Base-by-base conservation (phyloP, 2,329 filamentous ascomycete genomes). In the Colletotrichum destructivum region DNA sequence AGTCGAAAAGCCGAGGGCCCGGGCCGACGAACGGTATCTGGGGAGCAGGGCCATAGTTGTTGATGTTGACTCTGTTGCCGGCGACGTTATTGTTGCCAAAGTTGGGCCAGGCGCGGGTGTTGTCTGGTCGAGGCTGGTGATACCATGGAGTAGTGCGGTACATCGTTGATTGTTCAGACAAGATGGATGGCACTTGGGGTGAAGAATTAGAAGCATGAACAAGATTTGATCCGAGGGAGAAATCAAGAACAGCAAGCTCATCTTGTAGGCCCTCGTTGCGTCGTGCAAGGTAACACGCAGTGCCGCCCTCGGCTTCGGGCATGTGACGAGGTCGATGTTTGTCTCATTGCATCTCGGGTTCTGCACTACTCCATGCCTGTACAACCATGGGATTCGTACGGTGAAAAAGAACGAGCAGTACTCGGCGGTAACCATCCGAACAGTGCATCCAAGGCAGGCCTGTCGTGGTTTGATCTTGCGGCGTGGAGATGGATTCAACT, bases 31-130 rank as follows among this genome's bases (percentile, higher is more conserved):
- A 26, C 4, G 49, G 16, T 16, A 40, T 18, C 4, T 2, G 47
- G 18, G 12, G 31, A 21, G 66, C 13, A 8, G 31, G 31, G 51
- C 68, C 63, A 55, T 57, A 52, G 49, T 49, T 72, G 42, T 73
- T 64, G 59, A 69, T 52, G 55, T 73, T 64, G 46, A 73, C 51
- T 12, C 69, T 57, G 21, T 56, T 54, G 44, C 63, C 63, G 13
- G 21, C 21, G 16, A 68, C 12, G 9, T 68, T 63, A 5, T 46
- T 16, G 6, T 68, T 63, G 11, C 51, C 51, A 31, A 65, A 72
- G n/a, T n/a, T 5, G 23, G 46, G 15, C 66, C 65, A 61, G 26
- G 9, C 49, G 12, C 12, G 23, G 23, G 26, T 3, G 16, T 23
- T 51, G 42, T 72, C 26, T 13, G 47, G 55, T 23, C 62, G 56